Evolutionary conservation across 805 yeast species (phyloP).

Genomic region (Candida patagonica): DNA sequence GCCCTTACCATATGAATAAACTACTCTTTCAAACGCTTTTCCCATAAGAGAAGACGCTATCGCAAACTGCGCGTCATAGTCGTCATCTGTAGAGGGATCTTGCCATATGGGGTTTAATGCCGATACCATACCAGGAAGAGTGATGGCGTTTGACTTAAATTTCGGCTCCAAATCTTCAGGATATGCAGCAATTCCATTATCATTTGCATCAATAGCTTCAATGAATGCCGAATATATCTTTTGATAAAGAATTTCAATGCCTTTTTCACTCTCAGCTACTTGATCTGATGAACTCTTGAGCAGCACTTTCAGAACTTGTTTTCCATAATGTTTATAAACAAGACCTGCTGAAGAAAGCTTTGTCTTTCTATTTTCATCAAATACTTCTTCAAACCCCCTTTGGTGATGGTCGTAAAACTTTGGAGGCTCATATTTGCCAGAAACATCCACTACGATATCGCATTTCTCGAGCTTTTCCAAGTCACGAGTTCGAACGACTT

Average conservation of each 20-base stretch:
- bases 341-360: conserved; percentile 91
- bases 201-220: conserved; percentile 92
- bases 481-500: conserved; percentile 74
- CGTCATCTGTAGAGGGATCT: conserved; percentile 49
- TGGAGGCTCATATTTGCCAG: conserved; percentile 78
- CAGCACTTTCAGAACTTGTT: conserved; percentile 35
- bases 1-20: conserved; percentile 64
- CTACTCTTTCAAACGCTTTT: conserved; percentile 54
- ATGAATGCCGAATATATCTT: conserved; percentile 80
- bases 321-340: conserved; percentile 57
- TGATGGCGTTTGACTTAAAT: conserved; percentile 56
- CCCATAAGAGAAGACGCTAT: conserved; percentile 82
- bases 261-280: conserved; percentile 27
- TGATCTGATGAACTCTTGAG: conserved; percentile 28
- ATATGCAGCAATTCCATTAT: conserved; percentile 79
- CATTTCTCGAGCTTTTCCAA: conserved; percentile 74
- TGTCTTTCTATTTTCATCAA: conserved; percentile 48
- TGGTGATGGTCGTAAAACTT: conserved; percentile 96
- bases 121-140: conserved; percentile 70
- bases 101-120: conserved; percentile 84
- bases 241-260: conserved; percentile 56
- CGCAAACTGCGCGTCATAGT: conserved; percentile 55
- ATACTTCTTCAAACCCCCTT: conserved; percentile 75
- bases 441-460: conserved; percentile 91
- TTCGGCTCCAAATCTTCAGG: conserved; percentile 32